Conservation (phyloP, 305 asterid species). For the Solanum hybrid region DNA sequence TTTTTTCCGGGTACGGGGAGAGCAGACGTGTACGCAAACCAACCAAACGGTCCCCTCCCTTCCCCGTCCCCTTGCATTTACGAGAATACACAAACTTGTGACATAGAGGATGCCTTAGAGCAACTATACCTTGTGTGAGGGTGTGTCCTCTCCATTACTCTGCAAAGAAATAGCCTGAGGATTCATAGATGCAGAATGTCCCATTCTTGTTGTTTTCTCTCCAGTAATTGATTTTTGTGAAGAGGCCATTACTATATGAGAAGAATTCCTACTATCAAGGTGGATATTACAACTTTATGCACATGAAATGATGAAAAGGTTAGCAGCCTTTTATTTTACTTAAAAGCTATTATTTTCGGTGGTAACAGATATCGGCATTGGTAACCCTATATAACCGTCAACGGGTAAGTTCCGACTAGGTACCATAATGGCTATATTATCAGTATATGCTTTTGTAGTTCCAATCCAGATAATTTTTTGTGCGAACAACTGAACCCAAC, state of each 20-base stretch:
- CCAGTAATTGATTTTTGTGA: neutral
- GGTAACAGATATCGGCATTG: neutral
- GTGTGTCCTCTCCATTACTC: neutral
- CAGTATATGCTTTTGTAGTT: neutral
- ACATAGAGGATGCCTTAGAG: neutral
- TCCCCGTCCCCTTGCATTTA: neutral
- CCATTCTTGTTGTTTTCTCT: neutral
- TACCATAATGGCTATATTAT: neutral
- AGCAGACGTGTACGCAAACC: neutral
- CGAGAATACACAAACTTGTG: neutral
- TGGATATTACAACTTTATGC: neutral
- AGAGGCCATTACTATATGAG: neutral
- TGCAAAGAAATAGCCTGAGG: neutral
- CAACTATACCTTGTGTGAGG: neutral
- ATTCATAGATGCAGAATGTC: neutral
- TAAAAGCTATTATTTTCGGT: neutral
- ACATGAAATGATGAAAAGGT: neutral
- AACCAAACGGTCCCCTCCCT: neutral
- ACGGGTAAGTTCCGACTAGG: neutral
- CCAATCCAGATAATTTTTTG: neutral
- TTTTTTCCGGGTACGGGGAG: neutral
- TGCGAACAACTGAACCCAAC: neutral
- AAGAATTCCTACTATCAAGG: neutral
- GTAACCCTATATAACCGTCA: neutral
- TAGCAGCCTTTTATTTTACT: neutral